Conservation (phyloP, 108 stramenopile genomes). For the Cyclotella cryptica region DNA sequence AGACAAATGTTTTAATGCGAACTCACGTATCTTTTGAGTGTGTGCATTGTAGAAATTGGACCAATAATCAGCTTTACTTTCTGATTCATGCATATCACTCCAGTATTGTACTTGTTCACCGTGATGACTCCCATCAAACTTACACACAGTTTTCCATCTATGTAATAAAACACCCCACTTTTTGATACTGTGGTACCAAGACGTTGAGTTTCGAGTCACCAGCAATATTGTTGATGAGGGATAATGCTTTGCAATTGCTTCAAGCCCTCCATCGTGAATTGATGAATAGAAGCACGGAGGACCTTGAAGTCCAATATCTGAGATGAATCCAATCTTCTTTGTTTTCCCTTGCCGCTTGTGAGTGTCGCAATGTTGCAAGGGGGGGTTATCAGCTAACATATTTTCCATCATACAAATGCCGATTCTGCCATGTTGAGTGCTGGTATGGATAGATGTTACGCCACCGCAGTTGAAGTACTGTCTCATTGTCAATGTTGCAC, state of each 20-base stretch:
- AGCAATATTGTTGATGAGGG: constrained; percentile 37
- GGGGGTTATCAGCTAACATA: constrained; percentile 31
- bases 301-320: constrained; percentile 39
- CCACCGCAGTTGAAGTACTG: constrained; percentile 49
- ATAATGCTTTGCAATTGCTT: constrained; percentile 41
- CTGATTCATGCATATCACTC: constrained; percentile 7
- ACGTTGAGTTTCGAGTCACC: constrained; percentile 22
- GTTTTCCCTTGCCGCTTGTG: not conserved
- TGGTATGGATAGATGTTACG: constrained; percentile 41
- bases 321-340: constrained; percentile 27
- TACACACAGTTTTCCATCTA: constrained; percentile 33
- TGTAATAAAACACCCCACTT: constrained; percentile 33
- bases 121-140: constrained; percentile 35
- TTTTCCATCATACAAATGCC: constrained; percentile 57
- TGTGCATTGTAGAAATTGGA: constrained; percentile 58
- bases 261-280: constrained; percentile 45
- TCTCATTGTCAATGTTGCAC: constrained; percentile 49
- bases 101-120: constrained; percentile 39
- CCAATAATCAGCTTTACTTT: constrained; percentile 34
- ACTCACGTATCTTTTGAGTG: constrained; percentile 59
- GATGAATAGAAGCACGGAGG: constrained; percentile 37
- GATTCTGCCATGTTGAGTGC: constrained; percentile 40
- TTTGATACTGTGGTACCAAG: constrained; percentile 27
- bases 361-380: constrained; percentile 31
- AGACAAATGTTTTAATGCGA: constrained; percentile 54